Base-by-base conservation (phyloP, 176 grass and related monocot genomes). In the Raddia guianensis region DNA sequence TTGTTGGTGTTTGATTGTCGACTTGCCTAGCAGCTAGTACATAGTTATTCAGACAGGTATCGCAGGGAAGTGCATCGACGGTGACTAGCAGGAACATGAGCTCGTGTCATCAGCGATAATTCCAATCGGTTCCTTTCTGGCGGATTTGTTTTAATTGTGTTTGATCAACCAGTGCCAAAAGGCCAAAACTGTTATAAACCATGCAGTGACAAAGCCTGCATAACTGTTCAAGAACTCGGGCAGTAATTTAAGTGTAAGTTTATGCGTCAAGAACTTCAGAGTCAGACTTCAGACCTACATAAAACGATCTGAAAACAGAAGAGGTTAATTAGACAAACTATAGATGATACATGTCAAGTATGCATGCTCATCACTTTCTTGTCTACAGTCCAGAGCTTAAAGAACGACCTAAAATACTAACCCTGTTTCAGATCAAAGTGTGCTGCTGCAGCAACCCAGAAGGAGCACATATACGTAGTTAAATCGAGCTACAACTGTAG, bases 361-460 rank as follows among this genome's bases (percentile, higher is more conserved):
- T 45, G 12, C 60, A 27, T 5, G 20, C 13, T 53, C 12, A 54
- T 42, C 20, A 33, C 21, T 71, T 3, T 70, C 49, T 80, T 79
- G 52, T 79, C 80, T 40, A 50, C 79, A 33, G 9, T 43, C 5
- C 34, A 54, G 70, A 84, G 11, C 9, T 60, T 70, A 52, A 68
- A 49, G 5, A 66, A 18, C 20, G 56, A 49, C 13, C 49, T 57
- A 65, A 83, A 19, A 66, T 35, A 83, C 62, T 48, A 34, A 35
- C 12, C 35, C 53, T 53, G 55, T 80, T 68, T 11, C 8, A 35
- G 48, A 57, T 76, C 56, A 75, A 75, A 76, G 65, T 6, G 42
- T 78, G 47, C 69, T 49, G 52, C 66, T n/a, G 87, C 10, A 86
- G 72, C 78, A 78, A 9, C 83, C 88, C 5, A 60, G 83, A 83